Base-by-base conservation (phyloP, 2,329 filamentous ascomycete genomes). In the Beauveria sp. region DNA sequence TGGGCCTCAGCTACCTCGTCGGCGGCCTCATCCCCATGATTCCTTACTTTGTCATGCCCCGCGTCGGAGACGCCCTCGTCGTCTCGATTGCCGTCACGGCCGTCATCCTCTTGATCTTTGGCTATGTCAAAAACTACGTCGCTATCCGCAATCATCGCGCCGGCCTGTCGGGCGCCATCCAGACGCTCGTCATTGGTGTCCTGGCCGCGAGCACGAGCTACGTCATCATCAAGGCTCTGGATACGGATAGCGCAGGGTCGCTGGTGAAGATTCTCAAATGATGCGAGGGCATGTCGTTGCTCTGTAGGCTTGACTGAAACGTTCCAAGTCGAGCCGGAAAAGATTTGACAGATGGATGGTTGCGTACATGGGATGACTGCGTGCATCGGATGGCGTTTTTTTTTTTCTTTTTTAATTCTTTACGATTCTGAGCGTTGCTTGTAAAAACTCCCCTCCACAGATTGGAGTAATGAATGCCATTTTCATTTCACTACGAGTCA, bases 21-120 rank as follows among this genome's bases (percentile, higher is more conserved):
- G 88, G 88, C 22, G 88, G 88, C 0, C 76, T 90, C 59, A 80
- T 90, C n/a, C 87, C 88, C 16, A 79, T 90, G 67, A 72, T 88
- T 47, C 88, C 88, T 0, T 91, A 91, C 73, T 86, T 90, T 65
- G 77, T 87, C 65, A 76, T 82, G 70, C 62, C 66, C 16, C 70
- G 71, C 24, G 75, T 82, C 8, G 69, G 71, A 26, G 67, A 76
- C n/a, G 81, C 80, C 0, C 73, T 92, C 55, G 77, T 80, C 41
- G 81, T 84, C 62, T 87, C 84, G 26, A 78, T 87, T 28, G 78
- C 70, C 5, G 79, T 88, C 58, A 89, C 87, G 67, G 78, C 83
- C 14, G 68, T 85, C 8, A 81, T 84, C 2, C 71, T 89, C 48
- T 80, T 88, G 59, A 70, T 74, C 3, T 89, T 89, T 69, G 86